Evolutionary conservation across 2,329 filamentous ascomycete genomes (phyloP).

Genomic region (Colletotrichum noveboracense): DNA sequence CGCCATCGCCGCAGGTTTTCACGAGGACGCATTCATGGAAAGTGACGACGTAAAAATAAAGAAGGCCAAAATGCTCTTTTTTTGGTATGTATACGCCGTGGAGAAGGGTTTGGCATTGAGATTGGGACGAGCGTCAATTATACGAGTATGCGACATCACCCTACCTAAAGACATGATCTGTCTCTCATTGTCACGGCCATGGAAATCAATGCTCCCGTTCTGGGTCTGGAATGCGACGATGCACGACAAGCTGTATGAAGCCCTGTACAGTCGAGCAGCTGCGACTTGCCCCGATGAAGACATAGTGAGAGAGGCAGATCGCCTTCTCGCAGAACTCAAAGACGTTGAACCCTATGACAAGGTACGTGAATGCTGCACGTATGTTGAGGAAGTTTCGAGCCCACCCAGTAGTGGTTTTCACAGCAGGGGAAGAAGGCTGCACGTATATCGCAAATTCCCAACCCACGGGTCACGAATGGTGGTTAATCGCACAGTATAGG

Average conservation of each 20-base stretch:
- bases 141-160: slow-evolving; percentile 63
- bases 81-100: slow-evolving; percentile 59
- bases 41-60: not conserved
- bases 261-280: slow-evolving; percentile 6
- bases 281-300: not conserved
- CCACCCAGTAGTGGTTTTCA: no score
- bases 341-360: not conserved
- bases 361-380: no score
- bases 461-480: no score
- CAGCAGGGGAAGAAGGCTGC: no score
- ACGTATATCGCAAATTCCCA: no score
- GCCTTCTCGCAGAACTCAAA: not conserved
- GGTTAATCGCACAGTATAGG: not conserved
- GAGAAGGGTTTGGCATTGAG: slow-evolving; percentile 64
- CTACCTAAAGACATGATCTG: slow-evolving; percentile 39
- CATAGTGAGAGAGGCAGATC: not conserved
- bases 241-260: slow-evolving; percentile 54
- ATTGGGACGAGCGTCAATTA: slow-evolving; percentile 61
- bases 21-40: slow-evolving; percentile 22
- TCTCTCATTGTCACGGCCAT: slow-evolving; percentile 32
- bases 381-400: no score
- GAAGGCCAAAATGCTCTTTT: slow-evolving; percentile 31
- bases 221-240: slow-evolving; percentile 55
- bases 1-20: not conserved
- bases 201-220: slow-evolving; percentile 44